Evolutionary conservation across 495 filamentous ascomycete genomes (phyloP), one percentile per base, ranked within the genome.

Genomic region (Podospora pseudocomata): DNA sequence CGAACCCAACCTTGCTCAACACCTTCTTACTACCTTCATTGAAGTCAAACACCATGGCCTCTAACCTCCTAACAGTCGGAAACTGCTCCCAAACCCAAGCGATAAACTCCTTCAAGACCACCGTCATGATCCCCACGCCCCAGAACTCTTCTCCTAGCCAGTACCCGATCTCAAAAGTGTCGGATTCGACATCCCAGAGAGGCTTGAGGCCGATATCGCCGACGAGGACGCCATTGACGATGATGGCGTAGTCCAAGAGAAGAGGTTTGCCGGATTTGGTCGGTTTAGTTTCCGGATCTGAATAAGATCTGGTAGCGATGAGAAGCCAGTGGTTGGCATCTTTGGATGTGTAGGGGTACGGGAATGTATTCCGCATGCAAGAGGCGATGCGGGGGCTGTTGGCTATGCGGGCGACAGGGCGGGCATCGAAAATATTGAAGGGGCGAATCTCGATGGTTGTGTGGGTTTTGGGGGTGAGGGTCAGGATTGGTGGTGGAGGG

Each of bases 91-190:
- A 82, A 20, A 71, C 72, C 80, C 80, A 83, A 11, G 69, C 62
- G 19, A 66, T 55, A 44, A 76, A 78, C 20, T 26, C 73, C 3
- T 5, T 28, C 0, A 72, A 54, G 23, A 69, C 74, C 56, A 74
- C 77, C 23, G 73, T 77, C 61, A 76, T 76, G 54, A 80, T 70
- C 0, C 82, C 80, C 18, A 68, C 72, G 0, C 82, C 81, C 81
- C 80, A 81, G 57, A 69, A 67, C 2, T 71, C 64, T 67, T 67
- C 72, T n/a, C 67, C 74, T 9, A 78, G 32, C 73, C 75, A 82
- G 72, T 82, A 83, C 6, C 80, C 81, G 5, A 83, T 5, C 71
- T 80, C 76, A 58, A 74, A 70, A 23, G 71, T 78, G 23, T 71
- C 69, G 66, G 67, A 72, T 57, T 82, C 74, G 66, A 77, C 39